Evolutionary conservation across 352 stramenopile species (phyloP), one percentile per base, ranked within the genome.

Genomic region (Phytopythium vexans): DNA sequence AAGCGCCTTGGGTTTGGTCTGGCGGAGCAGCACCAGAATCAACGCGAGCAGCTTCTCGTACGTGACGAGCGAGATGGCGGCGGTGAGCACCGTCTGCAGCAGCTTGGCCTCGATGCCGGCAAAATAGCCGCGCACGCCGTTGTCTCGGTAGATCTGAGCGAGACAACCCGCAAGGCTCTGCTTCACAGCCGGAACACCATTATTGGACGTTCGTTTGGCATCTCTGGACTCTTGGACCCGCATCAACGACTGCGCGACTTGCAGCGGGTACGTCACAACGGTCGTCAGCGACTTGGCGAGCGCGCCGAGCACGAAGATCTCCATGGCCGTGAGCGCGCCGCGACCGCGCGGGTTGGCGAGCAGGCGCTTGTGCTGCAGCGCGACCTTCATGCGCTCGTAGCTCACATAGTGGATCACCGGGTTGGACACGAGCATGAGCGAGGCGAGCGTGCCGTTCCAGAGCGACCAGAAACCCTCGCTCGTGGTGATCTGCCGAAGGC

Each of bases 381-480:
- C 69, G 8, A 82, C 71, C 66, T 96, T 97, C 62, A 98, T 83
- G 42, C 89, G 79, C 62, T 98, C 95, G 75, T 98, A 98, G 42
- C 86, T 86, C 54, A 97, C 87, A 65, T 97, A 97, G 74, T 98
- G 93, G 58, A 98, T 97, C 50, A 96, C 88, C 6, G 95, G 95
- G 72, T 98, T 98, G 14, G 85, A 95, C 44, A 98, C 92, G 9
- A 98, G 78, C 3, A 98, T 76, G 15, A 98, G 60, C 39, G 91
- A 98, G 31, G 91, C 83, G 27, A 82, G 54, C 31, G 91, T 97
- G 35, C 93, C 93, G 51, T 89, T 94, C 93, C 93, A 98, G 43
- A 98, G 81, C 53, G 87, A 89, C 12, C 63, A 45, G 7, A 95
- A 42, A 4, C 94, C 94, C 53, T 97, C 89, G 21, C 76, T 79